Conservation (phyloP, 495 filamentous ascomycete species). For the Podospora anserina region DNA sequence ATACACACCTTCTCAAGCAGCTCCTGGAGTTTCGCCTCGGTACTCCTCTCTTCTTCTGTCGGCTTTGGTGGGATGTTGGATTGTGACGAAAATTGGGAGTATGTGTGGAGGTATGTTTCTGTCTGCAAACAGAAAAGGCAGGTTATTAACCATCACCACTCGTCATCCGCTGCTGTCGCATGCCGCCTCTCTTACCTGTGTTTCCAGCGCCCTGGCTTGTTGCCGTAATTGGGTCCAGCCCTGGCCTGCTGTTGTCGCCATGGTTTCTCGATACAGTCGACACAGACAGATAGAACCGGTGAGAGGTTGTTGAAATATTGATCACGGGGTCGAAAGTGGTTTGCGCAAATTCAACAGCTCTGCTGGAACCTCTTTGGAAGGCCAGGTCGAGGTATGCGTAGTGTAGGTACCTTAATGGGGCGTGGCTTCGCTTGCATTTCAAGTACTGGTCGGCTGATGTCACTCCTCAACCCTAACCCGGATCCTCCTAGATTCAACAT, state of each 20-base stretch:
- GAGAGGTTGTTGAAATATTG: not conserved
- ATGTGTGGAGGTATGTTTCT: constrained; percentile 88
- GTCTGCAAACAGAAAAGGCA: constrained; percentile 54
- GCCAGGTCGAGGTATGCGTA: constrained; percentile 1
- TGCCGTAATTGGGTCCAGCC: constrained; percentile 96
- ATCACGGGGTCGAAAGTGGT: not conserved
- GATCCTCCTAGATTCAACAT: not conserved
- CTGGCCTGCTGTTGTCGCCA: constrained; percentile 70
- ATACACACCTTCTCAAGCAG: constrained; percentile 67
- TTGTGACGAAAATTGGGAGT: constrained; percentile 87
- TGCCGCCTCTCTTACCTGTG: constrained; percentile 62
- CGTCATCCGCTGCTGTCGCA: not conserved
- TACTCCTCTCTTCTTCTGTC: constrained; percentile 75
- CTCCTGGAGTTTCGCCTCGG: constrained; percentile 79
- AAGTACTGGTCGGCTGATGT: not conserved
- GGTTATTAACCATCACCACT: not conserved
- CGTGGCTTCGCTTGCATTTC: not conserved
- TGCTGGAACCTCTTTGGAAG: not conserved
- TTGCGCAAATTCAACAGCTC: not conserved
- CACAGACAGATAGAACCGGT: not conserved
- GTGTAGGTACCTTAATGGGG: not conserved
- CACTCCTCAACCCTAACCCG: constrained; percentile 6
- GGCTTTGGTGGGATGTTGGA: constrained; percentile 77
- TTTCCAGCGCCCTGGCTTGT: constrained; percentile 85
- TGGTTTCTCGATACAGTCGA: not conserved